Evolutionary conservation across 768 basidiomycete species (phyloP).

Genomic region (Suillus alpinus): DNA sequence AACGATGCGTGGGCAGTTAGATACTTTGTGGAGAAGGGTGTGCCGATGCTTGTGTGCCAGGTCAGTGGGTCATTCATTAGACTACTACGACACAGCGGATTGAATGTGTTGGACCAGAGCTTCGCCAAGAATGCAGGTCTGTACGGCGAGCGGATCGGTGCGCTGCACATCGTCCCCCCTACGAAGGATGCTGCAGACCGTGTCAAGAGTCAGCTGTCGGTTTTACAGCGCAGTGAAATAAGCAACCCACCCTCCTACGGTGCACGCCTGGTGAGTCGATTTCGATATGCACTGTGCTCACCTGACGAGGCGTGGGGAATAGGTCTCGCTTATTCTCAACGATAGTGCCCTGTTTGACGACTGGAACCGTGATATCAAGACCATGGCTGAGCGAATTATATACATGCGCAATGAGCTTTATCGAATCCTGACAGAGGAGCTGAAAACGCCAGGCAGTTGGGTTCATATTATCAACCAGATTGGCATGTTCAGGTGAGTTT

Average conservation of each 20-base stretch:
- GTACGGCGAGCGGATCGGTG: constrained; percentile 90
- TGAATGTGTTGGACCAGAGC: constrained; percentile 60
- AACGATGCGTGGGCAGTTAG: constrained; percentile 93
- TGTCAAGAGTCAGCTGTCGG: constrained; percentile 83
- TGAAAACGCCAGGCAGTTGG: constrained; percentile 91
- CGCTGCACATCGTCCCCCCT: constrained; percentile 50
- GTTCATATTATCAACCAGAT: constrained; percentile 95
- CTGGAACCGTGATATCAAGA: constrained; percentile 88
- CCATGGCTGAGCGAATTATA: constrained; percentile 93
- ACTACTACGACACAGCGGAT: background rate
- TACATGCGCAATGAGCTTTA: constrained; percentile 82
- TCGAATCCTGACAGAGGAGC: constrained; percentile 53
- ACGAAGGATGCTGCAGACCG: constrained; percentile 63
- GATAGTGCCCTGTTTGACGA: constrained; percentile 70
- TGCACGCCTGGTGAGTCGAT: constrained; percentile 70
- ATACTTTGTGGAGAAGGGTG: constrained; percentile 73
- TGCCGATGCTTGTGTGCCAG: constrained; percentile 87
- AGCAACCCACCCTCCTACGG: constrained; percentile 93
- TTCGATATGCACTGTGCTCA: background rate
- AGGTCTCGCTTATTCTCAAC: constrained; percentile 84
- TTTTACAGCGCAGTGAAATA: constrained; percentile 91
- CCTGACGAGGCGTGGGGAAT: constrained; percentile 4
- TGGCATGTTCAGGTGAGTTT: constrained; percentile 89
- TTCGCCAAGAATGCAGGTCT: constrained; percentile 97
- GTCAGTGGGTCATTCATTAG: constrained; percentile 50